Conservation (phyloP, 148 eudicot species). For the Linanthus parryae region DNA sequence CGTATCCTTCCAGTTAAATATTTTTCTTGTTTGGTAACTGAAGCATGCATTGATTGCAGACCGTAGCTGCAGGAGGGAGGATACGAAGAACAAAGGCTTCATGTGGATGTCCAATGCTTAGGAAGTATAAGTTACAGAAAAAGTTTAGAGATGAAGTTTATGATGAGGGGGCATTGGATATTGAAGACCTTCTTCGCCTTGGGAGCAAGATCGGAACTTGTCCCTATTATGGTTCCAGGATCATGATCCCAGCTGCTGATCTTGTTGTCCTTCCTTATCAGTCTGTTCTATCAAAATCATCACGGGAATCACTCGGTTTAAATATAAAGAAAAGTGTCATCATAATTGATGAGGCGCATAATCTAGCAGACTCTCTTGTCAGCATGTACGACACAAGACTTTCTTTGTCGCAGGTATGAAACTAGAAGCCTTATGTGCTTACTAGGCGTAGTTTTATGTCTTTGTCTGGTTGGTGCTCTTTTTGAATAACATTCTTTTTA, state of each 20-base stretch:
- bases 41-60: conserved; percentile 34
- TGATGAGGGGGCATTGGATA: conserved; percentile 65
- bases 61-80: conserved; percentile 51
- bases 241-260: conserved; percentile 71
- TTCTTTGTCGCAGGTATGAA: conserved; percentile 55
- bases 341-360: conserved; percentile 95
- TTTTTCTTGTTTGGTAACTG: not conserved
- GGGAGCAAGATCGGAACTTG: conserved; percentile 81
- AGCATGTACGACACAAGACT: conserved; percentile 88
- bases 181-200: conserved; percentile 87
- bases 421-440: conserved; percentile 2
- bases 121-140: conserved; percentile 57
- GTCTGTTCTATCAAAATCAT: conserved; percentile 85
- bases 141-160: conserved; percentile 51
- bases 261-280: conserved; percentile 95
- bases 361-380: conserved; percentile 92
- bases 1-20: too few relatives aligned
- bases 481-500: too few relatives aligned
- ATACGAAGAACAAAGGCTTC: conserved; percentile 51
- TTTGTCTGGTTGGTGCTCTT: too few relatives aligned
- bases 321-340: conserved; percentile 63
- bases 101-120: conserved; percentile 83
- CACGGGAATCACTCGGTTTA: conserved; percentile 94
- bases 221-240: conserved; percentile 94
- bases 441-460: not conserved